phyloP scores from a whole-genome alignment of 2,329 filamentous ascomycete species.

The Claviceps pusilla region DNA sequence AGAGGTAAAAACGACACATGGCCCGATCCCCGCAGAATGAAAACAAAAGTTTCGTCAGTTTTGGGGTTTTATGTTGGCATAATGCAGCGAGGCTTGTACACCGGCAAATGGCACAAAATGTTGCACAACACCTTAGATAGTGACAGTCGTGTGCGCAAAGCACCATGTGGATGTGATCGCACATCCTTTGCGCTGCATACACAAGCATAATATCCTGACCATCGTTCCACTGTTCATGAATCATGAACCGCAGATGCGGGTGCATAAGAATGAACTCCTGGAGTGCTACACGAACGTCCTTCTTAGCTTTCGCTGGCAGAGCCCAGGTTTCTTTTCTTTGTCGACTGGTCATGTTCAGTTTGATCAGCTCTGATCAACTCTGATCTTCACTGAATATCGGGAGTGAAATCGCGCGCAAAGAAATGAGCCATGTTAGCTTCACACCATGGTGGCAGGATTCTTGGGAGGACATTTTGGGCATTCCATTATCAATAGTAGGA shows the following conservation, averaged over 20 bases:
- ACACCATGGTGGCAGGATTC: background rate
- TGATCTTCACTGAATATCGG: background rate
- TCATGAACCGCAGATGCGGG: background rate
- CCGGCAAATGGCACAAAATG: background rate
- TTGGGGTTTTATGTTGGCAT: background rate
- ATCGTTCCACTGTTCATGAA: constrained; percentile 2
- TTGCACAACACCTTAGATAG: background rate
- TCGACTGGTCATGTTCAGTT: background rate
- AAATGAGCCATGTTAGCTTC: background rate
- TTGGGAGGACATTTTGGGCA: background rate
- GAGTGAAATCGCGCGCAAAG: background rate
- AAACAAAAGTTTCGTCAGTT: background rate
- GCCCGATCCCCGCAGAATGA: background rate
- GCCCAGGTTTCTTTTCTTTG: background rate
- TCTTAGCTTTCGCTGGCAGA: too few species aligned
- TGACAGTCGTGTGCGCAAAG: background rate
- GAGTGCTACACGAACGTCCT: background rate
- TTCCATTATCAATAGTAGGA: background rate
- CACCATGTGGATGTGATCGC: background rate
- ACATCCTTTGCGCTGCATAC: constrained; percentile 1
- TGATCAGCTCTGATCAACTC: too few species aligned
- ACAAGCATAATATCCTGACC: background rate
- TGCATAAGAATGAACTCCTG: background rate
- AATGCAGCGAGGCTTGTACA: background rate
- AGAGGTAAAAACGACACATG: background rate